phyloP scores from a whole-genome alignment of 352 stramenopile species.

The Phytophthora tentaculata region DNA sequence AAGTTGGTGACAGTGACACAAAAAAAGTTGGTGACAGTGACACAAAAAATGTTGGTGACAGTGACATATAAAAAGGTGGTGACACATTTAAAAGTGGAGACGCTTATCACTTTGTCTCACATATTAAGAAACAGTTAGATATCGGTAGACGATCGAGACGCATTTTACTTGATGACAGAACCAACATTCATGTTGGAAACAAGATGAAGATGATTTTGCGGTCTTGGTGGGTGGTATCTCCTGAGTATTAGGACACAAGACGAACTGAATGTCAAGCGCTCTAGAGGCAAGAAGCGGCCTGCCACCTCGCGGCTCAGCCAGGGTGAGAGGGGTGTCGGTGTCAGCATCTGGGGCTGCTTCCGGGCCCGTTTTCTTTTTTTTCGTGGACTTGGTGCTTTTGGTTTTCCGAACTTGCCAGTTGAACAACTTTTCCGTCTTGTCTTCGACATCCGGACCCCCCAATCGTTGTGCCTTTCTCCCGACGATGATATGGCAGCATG shows the following conservation, averaged over 20 bases:
- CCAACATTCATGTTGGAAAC: too few species aligned
- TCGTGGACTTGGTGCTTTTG: background rate
- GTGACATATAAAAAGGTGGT: background rate
- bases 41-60: background rate
- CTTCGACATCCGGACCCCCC: background rate
- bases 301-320: background rate
- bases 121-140: too few species aligned
- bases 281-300: background rate
- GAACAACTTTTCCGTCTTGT: constrained; percentile 8
- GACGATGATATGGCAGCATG: constrained; percentile 14
- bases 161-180: too few species aligned
- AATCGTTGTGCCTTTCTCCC: constrained; percentile 9
- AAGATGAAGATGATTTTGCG: too few species aligned
- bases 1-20: background rate
- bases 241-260: background rate
- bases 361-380: background rate
- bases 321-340: background rate
- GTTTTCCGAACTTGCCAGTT: constrained; percentile 3
- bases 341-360: background rate
- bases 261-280: background rate
- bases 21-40: background rate
- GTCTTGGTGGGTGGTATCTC: too few species aligned
- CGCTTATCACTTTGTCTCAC: too few species aligned
- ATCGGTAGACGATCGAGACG: too few species aligned
- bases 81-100: too few species aligned